These are phyloP conservation scores for Auriscalpium orientale DNA, from an alignment of 768 basidiomycete genomes.

Conservation along the genomic window DNA sequence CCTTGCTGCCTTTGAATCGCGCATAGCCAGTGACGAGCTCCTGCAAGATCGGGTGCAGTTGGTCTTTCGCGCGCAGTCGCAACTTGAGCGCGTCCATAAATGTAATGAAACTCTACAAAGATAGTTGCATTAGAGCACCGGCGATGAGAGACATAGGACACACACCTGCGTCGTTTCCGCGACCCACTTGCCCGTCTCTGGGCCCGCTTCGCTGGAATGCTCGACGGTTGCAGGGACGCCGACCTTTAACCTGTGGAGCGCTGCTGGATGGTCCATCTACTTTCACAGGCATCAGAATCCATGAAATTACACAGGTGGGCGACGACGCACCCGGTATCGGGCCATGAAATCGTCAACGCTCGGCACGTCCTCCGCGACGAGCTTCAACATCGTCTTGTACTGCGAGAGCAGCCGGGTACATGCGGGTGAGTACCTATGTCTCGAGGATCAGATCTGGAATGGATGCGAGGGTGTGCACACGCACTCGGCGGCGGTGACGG, in stretches of 20 bases:
- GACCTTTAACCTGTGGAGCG: conserved; percentile 80
- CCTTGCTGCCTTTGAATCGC: conserved; percentile 88
- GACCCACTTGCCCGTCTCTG: conserved; percentile 94
- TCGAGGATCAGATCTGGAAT: conserved; percentile 22
- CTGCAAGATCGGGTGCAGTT: conserved; percentile 88
- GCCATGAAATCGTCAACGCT: conserved; percentile 89
- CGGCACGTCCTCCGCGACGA: conserved; percentile 81
- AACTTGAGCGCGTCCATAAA: conserved; percentile 97
- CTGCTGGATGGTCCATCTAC: conserved; percentile 93
- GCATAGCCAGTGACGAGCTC: conserved; percentile 95
- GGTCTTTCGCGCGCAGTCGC: conserved; percentile 89
- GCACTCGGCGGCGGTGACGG: conserved; percentile 85
- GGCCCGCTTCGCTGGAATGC: conserved; percentile 87
- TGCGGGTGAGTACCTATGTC: conserved; percentile 88
- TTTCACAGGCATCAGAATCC: neutral
- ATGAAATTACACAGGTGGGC: too few species aligned
- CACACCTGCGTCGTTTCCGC: conserved; percentile 93
- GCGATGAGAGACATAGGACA: neutral
- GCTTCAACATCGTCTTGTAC: conserved; percentile 95
- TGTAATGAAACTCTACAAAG: conserved; percentile 85
- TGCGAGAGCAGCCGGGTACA: conserved; percentile 89
- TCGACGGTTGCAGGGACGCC: conserved; percentile 97
- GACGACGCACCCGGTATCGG: conserved; percentile 49
- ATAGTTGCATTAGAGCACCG: neutral
- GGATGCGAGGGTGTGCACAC: conserved; percentile 26